A percentile compares a stretch with the other conserved stretches of the same genome.
Conservation (phyloP, 352 stramenopile genomes). For the Aphanomyces invadans region DNA sequence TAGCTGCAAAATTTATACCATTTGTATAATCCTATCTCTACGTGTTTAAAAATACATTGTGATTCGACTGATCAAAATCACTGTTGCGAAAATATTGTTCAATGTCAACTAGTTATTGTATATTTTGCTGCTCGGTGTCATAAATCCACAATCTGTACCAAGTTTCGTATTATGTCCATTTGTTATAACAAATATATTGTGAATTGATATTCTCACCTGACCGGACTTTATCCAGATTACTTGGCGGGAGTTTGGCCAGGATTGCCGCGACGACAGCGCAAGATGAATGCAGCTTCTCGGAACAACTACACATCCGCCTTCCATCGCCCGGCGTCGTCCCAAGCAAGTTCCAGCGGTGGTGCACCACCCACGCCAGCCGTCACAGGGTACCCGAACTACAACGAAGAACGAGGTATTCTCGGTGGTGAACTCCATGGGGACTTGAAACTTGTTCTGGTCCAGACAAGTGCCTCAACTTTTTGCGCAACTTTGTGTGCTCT, state of each 20-base stretch:
- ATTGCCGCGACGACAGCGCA: background rate
- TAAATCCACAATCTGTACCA: background rate
- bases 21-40: too few relatives aligned
- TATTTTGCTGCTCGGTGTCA: background rate
- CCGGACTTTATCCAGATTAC: slow-evolving; percentile 14
- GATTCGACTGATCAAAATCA: too few relatives aligned
- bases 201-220: too few relatives aligned
- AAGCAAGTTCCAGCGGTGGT: background rate
- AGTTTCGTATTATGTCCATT: too few relatives aligned
- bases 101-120: too few relatives aligned
- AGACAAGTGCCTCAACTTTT: slow-evolving; percentile 74
- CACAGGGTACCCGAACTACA: slow-evolving; percentile 30
- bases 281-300: slow-evolving; percentile 1
- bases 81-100: too few relatives aligned
- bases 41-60: too few relatives aligned
- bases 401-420: slow-evolving; percentile 50
- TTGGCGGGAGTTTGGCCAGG: slow-evolving; percentile 6
- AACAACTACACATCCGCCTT: slow-evolving; percentile 6
- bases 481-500: slow-evolving; percentile 67
- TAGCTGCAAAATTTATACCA: too few relatives aligned
- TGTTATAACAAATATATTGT: background rate
- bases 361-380: background rate
- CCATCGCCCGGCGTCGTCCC: background rate
- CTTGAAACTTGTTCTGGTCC: background rate
- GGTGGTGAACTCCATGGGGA: too few relatives aligned